Conservation (phyloP, 257 asterid genomes). For the Henckelia pumila region DNA sequence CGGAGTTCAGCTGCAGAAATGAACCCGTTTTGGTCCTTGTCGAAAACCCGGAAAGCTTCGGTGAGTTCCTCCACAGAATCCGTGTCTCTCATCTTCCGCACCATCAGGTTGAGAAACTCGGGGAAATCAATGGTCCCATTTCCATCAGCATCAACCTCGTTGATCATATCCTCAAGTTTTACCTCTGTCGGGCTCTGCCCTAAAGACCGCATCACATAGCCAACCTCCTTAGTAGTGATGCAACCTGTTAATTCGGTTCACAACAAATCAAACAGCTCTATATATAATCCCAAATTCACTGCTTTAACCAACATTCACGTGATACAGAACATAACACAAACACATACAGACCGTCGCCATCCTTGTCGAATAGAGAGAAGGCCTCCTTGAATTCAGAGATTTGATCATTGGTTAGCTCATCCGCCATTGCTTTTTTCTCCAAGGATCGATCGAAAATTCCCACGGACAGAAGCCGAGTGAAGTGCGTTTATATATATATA, state of each 20-base stretch:
- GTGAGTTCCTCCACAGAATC: conserved; percentile 60
- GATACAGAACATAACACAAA: conserved; percentile 1
- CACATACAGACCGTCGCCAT: conserved; percentile 19
- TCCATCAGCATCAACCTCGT: conserved; percentile 62
- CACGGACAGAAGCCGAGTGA: conserved; percentile 9
- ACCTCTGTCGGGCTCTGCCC: conserved; percentile 61
- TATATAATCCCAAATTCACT: too few relatives aligned
- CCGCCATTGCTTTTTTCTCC: conserved; percentile 33
- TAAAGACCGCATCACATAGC: conserved; percentile 64
- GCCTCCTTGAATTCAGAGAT: conserved; percentile 53
- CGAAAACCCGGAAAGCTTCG: conserved; percentile 58
- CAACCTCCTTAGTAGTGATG: conserved; percentile 58
- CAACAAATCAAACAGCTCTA: too few relatives aligned
- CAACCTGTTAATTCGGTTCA: conserved; percentile 40
- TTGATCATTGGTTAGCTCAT: conserved; percentile 46
- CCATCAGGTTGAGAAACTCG: conserved; percentile 64
- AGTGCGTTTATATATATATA: too few relatives aligned
- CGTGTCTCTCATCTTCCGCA: conserved; percentile 55
- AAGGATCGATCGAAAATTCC: not conserved
- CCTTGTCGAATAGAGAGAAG: conserved; percentile 43
- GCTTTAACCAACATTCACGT: too few relatives aligned
- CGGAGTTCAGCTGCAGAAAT: conserved; percentile 62
- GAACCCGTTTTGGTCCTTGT: conserved; percentile 57
- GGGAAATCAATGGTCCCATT: conserved; percentile 60
- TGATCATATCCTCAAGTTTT: conserved; percentile 60